phyloP scores from a whole-genome alignment of 1,139 yeast species.

The Pichia sp. region DNA sequence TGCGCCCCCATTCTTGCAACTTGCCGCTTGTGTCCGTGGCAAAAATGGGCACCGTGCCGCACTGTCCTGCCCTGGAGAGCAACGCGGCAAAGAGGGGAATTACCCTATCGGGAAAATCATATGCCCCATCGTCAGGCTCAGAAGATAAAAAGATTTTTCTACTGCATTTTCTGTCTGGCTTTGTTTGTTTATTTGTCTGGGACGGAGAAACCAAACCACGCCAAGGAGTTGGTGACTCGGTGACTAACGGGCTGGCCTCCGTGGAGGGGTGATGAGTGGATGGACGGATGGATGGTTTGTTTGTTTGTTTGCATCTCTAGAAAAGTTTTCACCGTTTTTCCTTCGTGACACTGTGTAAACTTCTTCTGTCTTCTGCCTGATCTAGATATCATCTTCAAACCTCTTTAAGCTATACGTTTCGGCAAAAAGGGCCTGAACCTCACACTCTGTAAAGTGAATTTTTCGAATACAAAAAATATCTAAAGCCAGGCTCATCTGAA shows the following conservation, averaged over 20 bases:
- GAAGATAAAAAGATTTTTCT: not conserved
- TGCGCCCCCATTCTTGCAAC: not conserved
- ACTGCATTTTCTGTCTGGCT: not conserved
- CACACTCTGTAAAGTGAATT: no score
- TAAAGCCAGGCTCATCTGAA: no score
- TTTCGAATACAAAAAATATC: no score
- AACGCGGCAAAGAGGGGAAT: conserved; percentile 4
- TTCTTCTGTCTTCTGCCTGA: not conserved
- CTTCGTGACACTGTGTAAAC: not conserved
- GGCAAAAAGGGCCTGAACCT: not conserved
- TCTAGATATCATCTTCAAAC: not conserved
- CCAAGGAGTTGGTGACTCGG: not conserved
- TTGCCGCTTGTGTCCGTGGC: not conserved
- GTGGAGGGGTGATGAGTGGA: not conserved
- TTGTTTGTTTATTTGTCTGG: not conserved
- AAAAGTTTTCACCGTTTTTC: not conserved
- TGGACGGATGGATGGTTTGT: not conserved
- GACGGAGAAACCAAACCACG: not conserved
- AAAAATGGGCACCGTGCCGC: not conserved
- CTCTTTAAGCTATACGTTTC: no score
- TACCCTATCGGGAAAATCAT: conserved; percentile 4
- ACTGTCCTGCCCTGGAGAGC: not conserved
- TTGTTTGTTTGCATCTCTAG: not conserved
- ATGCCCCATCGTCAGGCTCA: not conserved
- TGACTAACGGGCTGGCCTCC: not conserved